Base-by-base conservation (phyloP, 768 basidiomycete genomes). In the Leccinellum rugosiceps region DNA sequence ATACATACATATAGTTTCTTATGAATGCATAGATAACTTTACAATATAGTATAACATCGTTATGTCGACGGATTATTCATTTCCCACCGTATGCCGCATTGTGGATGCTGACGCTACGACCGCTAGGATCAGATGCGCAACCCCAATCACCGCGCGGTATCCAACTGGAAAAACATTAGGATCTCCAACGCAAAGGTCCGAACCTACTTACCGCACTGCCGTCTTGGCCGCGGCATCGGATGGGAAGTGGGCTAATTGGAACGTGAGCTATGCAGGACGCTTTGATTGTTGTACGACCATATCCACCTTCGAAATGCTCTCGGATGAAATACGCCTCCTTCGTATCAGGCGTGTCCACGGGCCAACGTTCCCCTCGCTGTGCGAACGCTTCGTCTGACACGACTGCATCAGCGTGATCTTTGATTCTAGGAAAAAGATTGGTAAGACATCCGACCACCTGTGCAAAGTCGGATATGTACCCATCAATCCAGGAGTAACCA, bases 401-500 rank as follows among this genome's bases (percentile, higher is more conserved):
- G 32, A 79, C 71, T 1, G 78, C 64, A 31, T 79, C 87, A 9
- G 96, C 90, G 66, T 96, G 85, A 54, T 87, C 88, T 77, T 99
- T 99, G 58, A 99, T 91, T 47, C 94, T 93, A 66, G 58, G 19
- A 6, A 15, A 23, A 48, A 45, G 32, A 34, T 55, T 21, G 52
- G 31, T 45, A 31, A 62, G 25, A 13, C 23, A 30, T 17, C 28
- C 17, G 11, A 43, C 26, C 2, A 5, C 3, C 3, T 31, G 53
- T 31, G 35, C 25, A 7, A 41, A 21, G 21, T 28, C 13, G 19
- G 52, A 32, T 38, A 65, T 81, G 35, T 67, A 90, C 90, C 94
- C 93, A 66, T 98, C 95, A 67, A 98, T 98, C 95, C 96, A 98
- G 30, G 94, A 95, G 75, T 97, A 98, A 32, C 96, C 95, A 52